Base-by-base conservation (phyloP, 208 protist species). In the Acanthamoeba divionensis region DNA sequence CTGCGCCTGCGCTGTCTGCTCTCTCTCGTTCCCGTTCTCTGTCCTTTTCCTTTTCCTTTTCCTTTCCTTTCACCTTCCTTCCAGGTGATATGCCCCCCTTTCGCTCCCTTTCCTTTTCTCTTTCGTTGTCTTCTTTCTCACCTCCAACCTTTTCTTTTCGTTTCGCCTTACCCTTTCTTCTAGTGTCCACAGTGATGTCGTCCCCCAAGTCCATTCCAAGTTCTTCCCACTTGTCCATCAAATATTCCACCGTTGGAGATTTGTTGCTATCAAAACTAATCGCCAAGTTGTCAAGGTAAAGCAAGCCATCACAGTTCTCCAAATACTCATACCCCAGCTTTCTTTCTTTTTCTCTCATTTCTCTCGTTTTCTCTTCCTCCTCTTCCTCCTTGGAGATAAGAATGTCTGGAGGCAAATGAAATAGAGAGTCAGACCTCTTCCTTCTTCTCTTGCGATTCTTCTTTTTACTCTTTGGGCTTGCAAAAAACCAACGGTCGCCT, bases 341-440 rank as follows among this genome's bases (percentile, higher is more conserved):
- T 38, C 45, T 18, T 21, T 66, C 63, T 9, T 24, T 66, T 5
- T 15, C 15, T 45, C 57, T 63, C 1, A 21, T 57, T 73, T 83
- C 63, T 2, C 24, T 15, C 29, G 29, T 44, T 21, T 92, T 44
- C 67, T 55, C 18, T 6, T 57, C 79, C 12, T 75, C 90, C 24
- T 92, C 41, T 91, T 91, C 88, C 4, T 57, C 13, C 18, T 87
- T 45, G 48, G 73, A 47, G 26, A 83, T 47, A 9, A 83, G 73
- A 18, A 83, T 47, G 50, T 63, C 48, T 1, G 73, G 73, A 9
- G 48, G 73, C 26, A 83, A 31, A 26, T 83, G 73, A 44, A 83
- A 47, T 24, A 83, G 13, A 31, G 73, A 83, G 50, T 83, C 73
- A 54, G 50, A 83, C 13, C 73, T 83, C 73, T 83, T 83, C 24